Percentiles rank a stretch among this genome's conserved stretches.
Evolutionary conservation across 805 yeast genomes (phyloP).

Genomic region (Lipomyces sp.): DNA sequence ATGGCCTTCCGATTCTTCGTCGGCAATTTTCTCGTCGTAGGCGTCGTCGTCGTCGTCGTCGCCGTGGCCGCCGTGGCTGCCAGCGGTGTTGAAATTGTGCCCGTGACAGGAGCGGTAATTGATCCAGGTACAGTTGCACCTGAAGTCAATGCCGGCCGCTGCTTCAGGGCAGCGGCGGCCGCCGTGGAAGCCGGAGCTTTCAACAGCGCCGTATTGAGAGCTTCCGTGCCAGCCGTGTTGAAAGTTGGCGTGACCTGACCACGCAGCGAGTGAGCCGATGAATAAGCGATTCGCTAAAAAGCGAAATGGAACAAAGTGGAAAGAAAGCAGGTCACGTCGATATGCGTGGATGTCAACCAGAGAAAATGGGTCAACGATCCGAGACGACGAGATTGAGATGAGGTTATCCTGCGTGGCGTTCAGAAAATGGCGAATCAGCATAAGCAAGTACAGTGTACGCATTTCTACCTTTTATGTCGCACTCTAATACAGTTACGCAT

Average conservation of each 20-base stretch:
- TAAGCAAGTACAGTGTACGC: background rate
- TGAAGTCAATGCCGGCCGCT: slow-evolving; percentile 32
- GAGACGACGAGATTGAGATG: background rate
- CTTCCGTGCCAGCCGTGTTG: slow-evolving; percentile 31
- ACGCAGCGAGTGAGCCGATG: background rate
- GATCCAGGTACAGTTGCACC: slow-evolving; percentile 35
- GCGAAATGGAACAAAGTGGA: background rate
- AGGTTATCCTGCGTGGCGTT: slow-evolving; percentile 1
- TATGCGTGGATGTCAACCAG: background rate
- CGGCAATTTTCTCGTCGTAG: slow-evolving; percentile 3
- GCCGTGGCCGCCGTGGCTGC: too few relatives aligned
- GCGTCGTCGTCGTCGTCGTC: too few relatives aligned
- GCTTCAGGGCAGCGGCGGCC: slow-evolving; percentile 29
- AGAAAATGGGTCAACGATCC: background rate
- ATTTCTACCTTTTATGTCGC: background rate
- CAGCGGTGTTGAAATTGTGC: background rate
- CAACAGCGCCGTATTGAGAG: slow-evolving; percentile 17
- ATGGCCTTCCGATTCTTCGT: slow-evolving; percentile 38
- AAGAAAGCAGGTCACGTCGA: background rate
- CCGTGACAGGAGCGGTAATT: slow-evolving; percentile 30
- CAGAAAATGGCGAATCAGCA: background rate
- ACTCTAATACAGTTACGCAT: background rate
- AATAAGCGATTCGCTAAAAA: background rate
- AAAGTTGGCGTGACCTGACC: slow-evolving; percentile 2
- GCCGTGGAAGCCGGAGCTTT: slow-evolving; percentile 25